Evolutionary conservation across 371 early-diverging fungal species (phyloP), one percentile per base, ranked within the genome.

Genomic region (Mortierella sp.): DNA sequence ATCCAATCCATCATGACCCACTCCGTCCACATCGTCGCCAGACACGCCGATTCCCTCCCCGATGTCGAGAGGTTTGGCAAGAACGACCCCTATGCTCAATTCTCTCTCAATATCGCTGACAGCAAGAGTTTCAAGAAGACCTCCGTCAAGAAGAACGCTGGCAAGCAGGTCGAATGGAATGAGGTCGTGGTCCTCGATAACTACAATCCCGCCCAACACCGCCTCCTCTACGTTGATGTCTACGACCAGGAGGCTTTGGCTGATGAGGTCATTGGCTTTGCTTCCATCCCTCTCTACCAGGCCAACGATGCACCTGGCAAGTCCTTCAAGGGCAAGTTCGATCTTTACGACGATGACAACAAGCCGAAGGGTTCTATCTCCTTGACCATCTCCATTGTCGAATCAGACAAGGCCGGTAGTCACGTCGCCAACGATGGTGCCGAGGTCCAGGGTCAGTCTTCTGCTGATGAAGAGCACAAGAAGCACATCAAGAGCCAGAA

Each of bases 201-300:
- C 4, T 56, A 50, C 23, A 14, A 48, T 6, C 46, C 52, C 41
- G 9, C 41, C 19, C 0, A 12, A 16, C 23, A 58, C 26, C 24
- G 31, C 28, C 8, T 81, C n/a, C 78, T 86, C 21, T 86, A 60
- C 43, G 71, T 86, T 23, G 84, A 84, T 67, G 74, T 86, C 43
- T 59, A 81, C 39, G 82, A 86, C 42, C 70, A 82, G 64, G 84
- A 83, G 30, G 46, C 39, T 4, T 64, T 67, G 21, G 62, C 62
- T 19, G 71, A 81, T 46, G 80, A 68, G 49, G 73, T 81, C 39
- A 86, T 86, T 47, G 86, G 82, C 61, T 86, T 86, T 64, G 71
- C 81, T 59, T 82, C 82, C 51, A 84, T 86, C 27, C 82, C 84
- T 38, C 71, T 86, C 48, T 7, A 12, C 47, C 62, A 62, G 54